Evolutionary conservation across 371 early-diverging fungal genomes (phyloP).

Genomic region (Mucor sp.): DNA sequence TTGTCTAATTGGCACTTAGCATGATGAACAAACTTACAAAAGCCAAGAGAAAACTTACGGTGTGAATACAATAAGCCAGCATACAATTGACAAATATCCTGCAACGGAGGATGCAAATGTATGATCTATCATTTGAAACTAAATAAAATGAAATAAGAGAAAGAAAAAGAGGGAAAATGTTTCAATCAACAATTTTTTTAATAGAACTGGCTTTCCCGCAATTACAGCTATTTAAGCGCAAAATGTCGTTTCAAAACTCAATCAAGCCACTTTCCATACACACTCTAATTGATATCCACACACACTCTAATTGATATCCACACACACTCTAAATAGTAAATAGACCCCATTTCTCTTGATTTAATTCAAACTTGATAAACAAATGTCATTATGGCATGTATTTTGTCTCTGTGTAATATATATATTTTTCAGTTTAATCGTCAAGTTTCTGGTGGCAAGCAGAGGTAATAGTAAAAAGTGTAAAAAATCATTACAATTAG

Average conservation of each 20-base stretch:
- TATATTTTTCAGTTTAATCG: conserved; percentile 12
- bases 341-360: neutral
- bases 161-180: conserved; percentile 59
- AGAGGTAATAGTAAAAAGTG: neutral
- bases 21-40: neutral
- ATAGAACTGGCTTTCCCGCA: neutral
- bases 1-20: conserved; percentile 39
- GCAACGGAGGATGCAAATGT: conserved; percentile 28
- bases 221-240: neutral
- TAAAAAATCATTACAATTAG: conserved; percentile 42
- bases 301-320: neutral
- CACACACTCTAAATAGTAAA: neutral
- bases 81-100: conserved; percentile 55
- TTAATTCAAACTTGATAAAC: neutral
- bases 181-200: neutral
- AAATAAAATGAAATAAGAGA: conserved; percentile 3
- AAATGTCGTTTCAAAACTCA: neutral
- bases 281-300: neutral
- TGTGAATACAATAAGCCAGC: conserved; percentile 66
- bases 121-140: conserved; percentile 15
- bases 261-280: neutral
- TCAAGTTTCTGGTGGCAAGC: conserved; percentile 3
- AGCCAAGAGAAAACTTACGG: conserved; percentile 46
- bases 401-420: conserved; percentile 1
- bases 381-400: neutral